Conservation (phyloP, 768 basidiomycete genomes). For the Pleurotus tuber-regium region DNA sequence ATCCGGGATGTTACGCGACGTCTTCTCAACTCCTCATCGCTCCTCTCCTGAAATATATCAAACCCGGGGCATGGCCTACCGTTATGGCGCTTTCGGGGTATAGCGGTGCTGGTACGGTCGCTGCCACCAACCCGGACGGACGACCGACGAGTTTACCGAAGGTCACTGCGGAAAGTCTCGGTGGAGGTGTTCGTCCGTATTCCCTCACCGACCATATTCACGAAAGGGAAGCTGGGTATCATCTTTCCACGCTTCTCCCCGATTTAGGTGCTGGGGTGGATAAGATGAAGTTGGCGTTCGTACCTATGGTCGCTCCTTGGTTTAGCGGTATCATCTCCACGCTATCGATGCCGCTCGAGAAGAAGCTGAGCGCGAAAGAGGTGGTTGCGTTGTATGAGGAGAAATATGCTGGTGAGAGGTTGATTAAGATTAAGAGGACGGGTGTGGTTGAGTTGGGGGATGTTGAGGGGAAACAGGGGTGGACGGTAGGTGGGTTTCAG, state of each 20-base stretch:
- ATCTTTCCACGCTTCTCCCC: slow-evolving; percentile 65
- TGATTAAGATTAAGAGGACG: slow-evolving; percentile 66
- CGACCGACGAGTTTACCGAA: slow-evolving; percentile 78
- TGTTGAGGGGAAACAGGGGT: slow-evolving; percentile 82
- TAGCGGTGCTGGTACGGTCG: slow-evolving; percentile 90
- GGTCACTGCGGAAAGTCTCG: slow-evolving; percentile 71
- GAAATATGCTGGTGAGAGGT: slow-evolving; percentile 71
- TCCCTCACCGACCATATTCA: slow-evolving; percentile 96
- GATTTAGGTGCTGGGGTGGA: slow-evolving; percentile 25
- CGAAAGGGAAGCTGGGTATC: slow-evolving; percentile 90
- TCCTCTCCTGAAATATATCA: slow-evolving; percentile 75
- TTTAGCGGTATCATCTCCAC: slow-evolving; percentile 95
- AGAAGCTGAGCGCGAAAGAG: slow-evolving; percentile 66
- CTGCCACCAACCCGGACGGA: slow-evolving; percentile 65
- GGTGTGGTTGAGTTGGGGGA: slow-evolving; percentile 74
- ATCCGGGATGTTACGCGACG: slow-evolving; percentile 97
- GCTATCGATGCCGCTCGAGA: slow-evolving; percentile 74
- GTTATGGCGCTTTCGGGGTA: slow-evolving; percentile 94
- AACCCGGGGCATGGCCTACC: slow-evolving; percentile 63
- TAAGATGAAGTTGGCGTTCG: slow-evolving; percentile 64
- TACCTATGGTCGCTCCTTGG: slow-evolving; percentile 89
- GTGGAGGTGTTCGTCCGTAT: slow-evolving; percentile 80
- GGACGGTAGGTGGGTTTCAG: slow-evolving; percentile 91
- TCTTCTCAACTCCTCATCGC: slow-evolving; percentile 90
- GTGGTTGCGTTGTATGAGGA: slow-evolving; percentile 72